phyloP scores from a whole-genome alignment of 768 basidiomycete genomes.

The Trametes elegans region DNA sequence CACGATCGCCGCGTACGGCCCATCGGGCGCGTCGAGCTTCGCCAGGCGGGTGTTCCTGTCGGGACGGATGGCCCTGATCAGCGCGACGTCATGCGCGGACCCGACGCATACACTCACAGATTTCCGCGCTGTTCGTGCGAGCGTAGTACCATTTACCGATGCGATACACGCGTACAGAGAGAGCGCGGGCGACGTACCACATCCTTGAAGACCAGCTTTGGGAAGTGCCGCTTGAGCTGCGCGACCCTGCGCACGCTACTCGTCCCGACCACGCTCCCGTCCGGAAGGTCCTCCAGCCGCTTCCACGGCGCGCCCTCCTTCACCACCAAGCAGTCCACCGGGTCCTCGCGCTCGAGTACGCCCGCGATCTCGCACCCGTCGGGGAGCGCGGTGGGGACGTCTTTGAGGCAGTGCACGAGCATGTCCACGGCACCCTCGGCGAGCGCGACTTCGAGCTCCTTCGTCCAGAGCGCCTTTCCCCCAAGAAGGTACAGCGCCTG shows the following conservation, averaged over 20 bases:
- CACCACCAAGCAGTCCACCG: conserved; percentile 85
- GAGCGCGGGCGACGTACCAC: conserved; percentile 59
- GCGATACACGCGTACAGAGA: background rate
- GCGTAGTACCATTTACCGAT: background rate
- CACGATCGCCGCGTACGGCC: conserved; percentile 83
- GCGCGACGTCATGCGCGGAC: background rate
- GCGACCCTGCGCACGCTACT: conserved; percentile 92
- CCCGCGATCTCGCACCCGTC: conserved; percentile 83
- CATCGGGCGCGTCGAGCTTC: conserved; percentile 83
- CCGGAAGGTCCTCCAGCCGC: conserved; percentile 77
- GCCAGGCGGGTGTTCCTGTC: conserved; percentile 82
- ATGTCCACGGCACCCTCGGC: conserved; percentile 75
- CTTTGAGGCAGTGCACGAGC: conserved; percentile 91
- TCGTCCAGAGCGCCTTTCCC: conserved; percentile 94
- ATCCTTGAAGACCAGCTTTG: conserved; percentile 77
- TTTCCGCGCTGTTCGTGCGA: conserved; percentile 66
- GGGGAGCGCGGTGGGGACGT: conserved; percentile 86
- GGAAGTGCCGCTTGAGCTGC: conserved; percentile 78
- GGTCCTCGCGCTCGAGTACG: conserved; percentile 84
- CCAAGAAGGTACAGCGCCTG: conserved; percentile 84
- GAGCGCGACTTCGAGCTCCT: conserved; percentile 89
- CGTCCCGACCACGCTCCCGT: conserved; percentile 91
- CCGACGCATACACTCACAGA: conserved; percentile 55
- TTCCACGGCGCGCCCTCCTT: conserved; percentile 71
- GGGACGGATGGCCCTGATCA: conserved; percentile 13